Conservation (phyloP, 768 basidiomycete genomes). For the Rhizopogon sp. region DNA sequence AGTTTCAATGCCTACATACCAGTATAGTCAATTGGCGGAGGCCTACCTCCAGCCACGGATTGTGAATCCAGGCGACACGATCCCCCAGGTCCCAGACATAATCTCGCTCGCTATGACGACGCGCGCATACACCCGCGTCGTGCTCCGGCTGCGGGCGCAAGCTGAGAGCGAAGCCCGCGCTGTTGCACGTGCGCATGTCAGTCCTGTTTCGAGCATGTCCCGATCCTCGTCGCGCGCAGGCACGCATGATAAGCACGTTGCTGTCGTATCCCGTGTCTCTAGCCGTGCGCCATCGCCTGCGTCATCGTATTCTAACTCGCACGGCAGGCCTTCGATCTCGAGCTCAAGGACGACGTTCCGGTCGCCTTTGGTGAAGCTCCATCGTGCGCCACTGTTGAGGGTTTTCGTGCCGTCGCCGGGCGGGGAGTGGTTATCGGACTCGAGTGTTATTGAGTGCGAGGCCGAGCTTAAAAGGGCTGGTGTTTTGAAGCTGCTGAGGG, state of each 20-base stretch:
- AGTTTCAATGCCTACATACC: conserved; percentile 69
- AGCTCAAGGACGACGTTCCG: conserved; percentile 36
- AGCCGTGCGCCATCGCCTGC: conserved; percentile 69
- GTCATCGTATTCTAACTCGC: conserved; percentile 22
- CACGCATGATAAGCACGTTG: conserved; percentile 5
- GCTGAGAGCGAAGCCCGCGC: conserved; percentile 54
- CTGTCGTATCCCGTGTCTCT: conserved; percentile 24
- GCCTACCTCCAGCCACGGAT: conserved; percentile 49
- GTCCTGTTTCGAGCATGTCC: conserved; percentile 1
- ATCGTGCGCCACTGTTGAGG: conserved; percentile 71
- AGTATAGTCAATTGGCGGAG: conserved; percentile 59
- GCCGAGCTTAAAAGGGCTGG: conserved; percentile 71
- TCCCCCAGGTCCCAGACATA: conserved; percentile 37
- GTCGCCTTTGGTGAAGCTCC: conserved; percentile 65
- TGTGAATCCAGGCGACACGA: conserved; percentile 35
- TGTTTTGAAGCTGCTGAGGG: conserved; percentile 53
- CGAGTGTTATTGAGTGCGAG: conserved; percentile 78
- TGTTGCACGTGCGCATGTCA: conserved; percentile 10
- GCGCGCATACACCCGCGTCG: conserved; percentile 75
- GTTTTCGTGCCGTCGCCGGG: conserved; percentile 86
- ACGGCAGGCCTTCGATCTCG: conserved; percentile 19
- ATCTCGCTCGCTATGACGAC: conserved; percentile 53
- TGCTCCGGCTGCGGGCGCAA: conserved; percentile 72
- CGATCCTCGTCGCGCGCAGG: conserved; percentile 8
- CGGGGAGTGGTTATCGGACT: conserved; percentile 82